Base-by-base conservation (phyloP, 768 basidiomycete species). In the Sarcodon sp. region DNA sequence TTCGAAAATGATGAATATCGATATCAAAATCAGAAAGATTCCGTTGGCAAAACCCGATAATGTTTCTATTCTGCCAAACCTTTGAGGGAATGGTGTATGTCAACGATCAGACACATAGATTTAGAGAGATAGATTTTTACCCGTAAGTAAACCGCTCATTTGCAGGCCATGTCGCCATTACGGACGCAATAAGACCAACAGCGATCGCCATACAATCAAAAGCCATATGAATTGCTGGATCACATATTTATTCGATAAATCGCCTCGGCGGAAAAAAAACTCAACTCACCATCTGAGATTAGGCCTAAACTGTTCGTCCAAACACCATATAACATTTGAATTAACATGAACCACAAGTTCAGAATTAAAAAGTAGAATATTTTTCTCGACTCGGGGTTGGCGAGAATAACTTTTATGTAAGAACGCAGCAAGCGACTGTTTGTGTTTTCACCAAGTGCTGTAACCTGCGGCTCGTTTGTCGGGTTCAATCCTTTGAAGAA, bases 171-270 rank as follows among this genome's bases (percentile, higher is more conserved):
- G 86, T 93, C 2, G 94, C 91, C 86, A 98, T 98, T 5, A 99
- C 87, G 7, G 89, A 93, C 5, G 96, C 96, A 49, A 96, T 80
- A 3, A 99, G 73, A 2, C 96, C 96, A 46, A 99, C 88, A 0
- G 80, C 91, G 46, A 99, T 90, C 0, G 94, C 94, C 76, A 97
- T 80, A 59, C 96, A 98, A 66, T 99, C 96, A 56, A 99, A 99
- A 9, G 91, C 89, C 96, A 98, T 99, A 60, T 99, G 96, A 35
- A 99, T 98, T 16, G 96, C 94, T 98, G 54, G 21, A 41, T 15
- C 11, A 12, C 10, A 4, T 11, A 35, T 6, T 44, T n/a, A 44
- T 35, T 39, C 32, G n/a, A 16, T 21, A 35, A 38, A 12, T 1
- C 35, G 33, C 38, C 31, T 16, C 12, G 2, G 4, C 21, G 16